Base-by-base conservation (phyloP, 768 basidiomycete genomes). In the Mycena rebaudengoi region DNA sequence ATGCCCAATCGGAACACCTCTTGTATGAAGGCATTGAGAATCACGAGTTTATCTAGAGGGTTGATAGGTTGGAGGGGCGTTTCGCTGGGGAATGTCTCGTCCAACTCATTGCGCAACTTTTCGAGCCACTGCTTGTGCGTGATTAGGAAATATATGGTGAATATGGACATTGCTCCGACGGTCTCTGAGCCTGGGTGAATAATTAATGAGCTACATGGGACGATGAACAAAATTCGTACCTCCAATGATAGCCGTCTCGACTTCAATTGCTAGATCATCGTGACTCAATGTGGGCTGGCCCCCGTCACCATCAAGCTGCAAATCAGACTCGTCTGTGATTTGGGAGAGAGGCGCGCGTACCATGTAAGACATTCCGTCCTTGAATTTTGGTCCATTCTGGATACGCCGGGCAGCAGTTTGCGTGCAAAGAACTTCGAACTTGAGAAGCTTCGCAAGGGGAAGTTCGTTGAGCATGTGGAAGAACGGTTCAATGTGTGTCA, bases 71-170 rank as follows among this genome's bases (percentile, higher is more conserved):
- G 43, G 4, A 3, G 13, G 11, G 54, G 43, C 3, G 40, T 14
- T n/a, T 40, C 18, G 2, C 29, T 26, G n/a, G n/a, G n/a, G 6
- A 25, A 20, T 11, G 23, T 5, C 8, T 13, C 45, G 23, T 48
- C 35, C 18, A 60, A 41, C 30, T 51, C 48, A 2, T 98, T 91
- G 95, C 98, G 76, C 89, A 94, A 10, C 95, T 96, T 75, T 95
- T 98, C 75, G 97, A 88, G 10, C 58, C 58, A 60, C 20, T 50
- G 50, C 13, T 48, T 37, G 20, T 60, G 41, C 7, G 14, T 25
- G 5, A 39, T 21, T 5, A 49, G 46, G 7, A 41, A 49, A 14
- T 37, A 48, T 8, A 58, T 12, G 4, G 49, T 6, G 2, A 49
- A 28, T 3, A 49, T 11, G 35, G 45, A 13, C 6, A 49, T 7